Base-by-base conservation (phyloP, 108 stramenopile genomes). In the Nitzschia putrida region DNA sequence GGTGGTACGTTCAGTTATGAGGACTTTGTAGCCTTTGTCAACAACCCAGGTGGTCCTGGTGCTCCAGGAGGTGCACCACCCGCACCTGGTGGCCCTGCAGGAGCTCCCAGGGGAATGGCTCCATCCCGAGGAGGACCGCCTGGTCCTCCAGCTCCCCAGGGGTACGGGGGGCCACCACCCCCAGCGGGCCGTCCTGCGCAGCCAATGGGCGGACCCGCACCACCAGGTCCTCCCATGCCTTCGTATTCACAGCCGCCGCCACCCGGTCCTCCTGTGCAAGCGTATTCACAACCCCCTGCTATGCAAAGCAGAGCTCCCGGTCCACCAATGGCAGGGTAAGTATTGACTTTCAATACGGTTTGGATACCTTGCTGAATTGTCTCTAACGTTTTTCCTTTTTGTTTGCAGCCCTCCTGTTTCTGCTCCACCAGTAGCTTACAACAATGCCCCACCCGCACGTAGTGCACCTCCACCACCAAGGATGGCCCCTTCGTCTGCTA, bases 1-100 rank as follows among this genome's bases (percentile, higher is more conserved):
- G 96, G 96, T 16, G 98, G 98, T 7, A 92, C 96, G 2, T 92
- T 83, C 76, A 88, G 82, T 54, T 97, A 97, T 70, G 72, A 80
- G 34, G 97, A 97, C 69, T 97, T 91, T 72, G 87, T 98, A 84
- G 55, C 72, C 44, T 84, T 86, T 68, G 86, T 91, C 12, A 73
- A 85, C 41, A 66, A 72, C 23, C 66, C 67, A 11, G 69, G 63
- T 0, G 64, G 69, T 23, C 67, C 74, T 10, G 78, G 61, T 25
- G 71, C 77, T 16, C 72, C 71, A 0, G 70, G 66, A 42, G 72
- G 67, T 29, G 72, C 66, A 12, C 73, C 69, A 4, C 67, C 53
- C 29, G 69, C 24, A 10, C 73, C 73, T 12, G 68, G 67, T 10
- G 64, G 56, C 8, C 51, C 65, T 16, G 63, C 63, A 61, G 44